Evolutionary conservation across 2,329 filamentous ascomycete species (phyloP), one percentile per base, ranked within the genome.

Genomic region (Hypomyces perniciosus): DNA sequence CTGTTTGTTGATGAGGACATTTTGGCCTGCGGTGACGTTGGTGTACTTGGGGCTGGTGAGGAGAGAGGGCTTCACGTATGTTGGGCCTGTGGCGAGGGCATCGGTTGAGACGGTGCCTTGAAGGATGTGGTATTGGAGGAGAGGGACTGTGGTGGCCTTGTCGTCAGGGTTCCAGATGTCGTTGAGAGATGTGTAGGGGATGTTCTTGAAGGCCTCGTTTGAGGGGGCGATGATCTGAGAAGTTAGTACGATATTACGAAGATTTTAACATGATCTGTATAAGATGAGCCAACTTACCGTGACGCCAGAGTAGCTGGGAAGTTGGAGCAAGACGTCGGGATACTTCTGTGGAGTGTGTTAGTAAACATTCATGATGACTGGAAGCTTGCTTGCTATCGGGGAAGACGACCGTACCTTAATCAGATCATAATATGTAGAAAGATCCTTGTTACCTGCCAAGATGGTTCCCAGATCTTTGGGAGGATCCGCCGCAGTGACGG

Each of bases 61-160:
- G 13, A 77, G 67, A 1, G 74, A 77, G 30, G 69, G 62, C 33
- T 70, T 63, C 49, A 76, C 72, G 20, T 63, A 62, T 1, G 69
- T 65, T 3, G 65, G 64, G 2, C 71, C 71, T 0, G 61, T 53
- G 2, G 63, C 53, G 34, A 78, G 66, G 13, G 61, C 62, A 6
- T 59, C 64, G 5, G 69, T 68, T 4, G 64, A 59, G 9, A 83
- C 71, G 10, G 72, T 74, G 44, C 74, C 76, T 46, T 75, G 70
- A 28, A 85, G 68, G 46, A 85, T 75, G 65, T 86, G 83, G 64
- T 86, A 86, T 46, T 75, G 68, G 5, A 86, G 72, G 31, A 85
- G 72, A 33, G 66, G 64, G n/a, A 72, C 64, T 4, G 72, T 67
- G 7, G 79, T 68, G 37, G 68, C 66, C 45, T 65, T 61, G 57